Evolutionary conservation across 2,329 filamentous ascomycete species (phyloP).

Genomic region (Erysiphe neolycopersici): DNA sequence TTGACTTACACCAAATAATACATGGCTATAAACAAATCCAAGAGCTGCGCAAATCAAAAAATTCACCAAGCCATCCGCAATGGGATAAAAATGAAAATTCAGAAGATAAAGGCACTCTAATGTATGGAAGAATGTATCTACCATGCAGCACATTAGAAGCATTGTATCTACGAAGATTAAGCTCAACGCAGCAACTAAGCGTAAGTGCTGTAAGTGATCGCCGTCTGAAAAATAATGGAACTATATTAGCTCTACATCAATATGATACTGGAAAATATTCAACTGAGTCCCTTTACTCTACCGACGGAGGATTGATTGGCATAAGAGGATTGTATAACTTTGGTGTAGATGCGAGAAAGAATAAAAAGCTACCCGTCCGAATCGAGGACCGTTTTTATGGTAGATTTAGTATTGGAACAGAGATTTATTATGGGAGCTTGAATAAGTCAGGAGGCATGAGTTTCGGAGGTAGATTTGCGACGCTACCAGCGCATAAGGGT

Average conservation of each 20-base stretch:
- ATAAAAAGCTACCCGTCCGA: conserved; percentile 7
- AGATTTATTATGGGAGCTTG: conserved; percentile 82
- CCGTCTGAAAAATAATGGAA: conserved; percentile 47
- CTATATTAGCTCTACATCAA: conserved; percentile 43
- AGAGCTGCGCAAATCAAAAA: conserved; percentile 22
- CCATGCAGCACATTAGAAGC: conserved; percentile 71
- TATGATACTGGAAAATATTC: conserved; percentile 74
- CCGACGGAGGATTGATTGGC: conserved; percentile 72
- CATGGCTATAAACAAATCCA: conserved; percentile 59
- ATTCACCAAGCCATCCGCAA: conserved; percentile 12
- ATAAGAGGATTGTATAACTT: conserved; percentile 86
- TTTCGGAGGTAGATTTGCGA: conserved; percentile 69
- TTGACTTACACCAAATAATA: conserved; percentile 53
- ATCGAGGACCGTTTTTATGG: conserved; percentile 38
- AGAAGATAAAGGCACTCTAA: conserved; percentile 27
- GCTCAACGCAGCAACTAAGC: conserved; percentile 52
- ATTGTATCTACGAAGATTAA: conserved; percentile 53
- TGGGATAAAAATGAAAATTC: conserved; percentile 24
- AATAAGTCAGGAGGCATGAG: conserved; percentile 89
- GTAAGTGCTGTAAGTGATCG: conserved; percentile 54
- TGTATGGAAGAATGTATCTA: conserved; percentile 58
- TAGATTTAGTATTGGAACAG: conserved; percentile 70
- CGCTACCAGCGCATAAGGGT: conserved; percentile 50
- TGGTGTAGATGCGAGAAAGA: conserved; percentile 19
- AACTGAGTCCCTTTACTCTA: conserved; percentile 72